A percentile compares a stretch with the other conserved stretches of the same genome.
phyloP scores from a whole-genome alignment of 306 rosid genomes.

The Citrullus mucosospermus region DNA sequence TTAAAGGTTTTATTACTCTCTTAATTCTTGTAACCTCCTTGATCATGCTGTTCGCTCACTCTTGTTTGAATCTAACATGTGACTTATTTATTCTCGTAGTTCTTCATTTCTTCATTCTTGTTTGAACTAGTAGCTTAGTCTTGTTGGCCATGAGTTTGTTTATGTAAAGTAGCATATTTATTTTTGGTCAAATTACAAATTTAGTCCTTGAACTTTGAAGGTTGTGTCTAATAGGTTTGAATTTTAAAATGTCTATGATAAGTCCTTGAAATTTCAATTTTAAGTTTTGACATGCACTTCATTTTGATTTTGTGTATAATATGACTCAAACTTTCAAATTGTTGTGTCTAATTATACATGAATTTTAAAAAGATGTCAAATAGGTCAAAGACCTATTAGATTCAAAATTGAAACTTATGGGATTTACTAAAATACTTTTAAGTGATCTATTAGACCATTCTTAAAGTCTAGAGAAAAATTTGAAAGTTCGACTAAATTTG shows the following conservation, averaged over 20 bases:
- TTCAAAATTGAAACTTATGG: neutral
- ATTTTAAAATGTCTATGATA: neutral
- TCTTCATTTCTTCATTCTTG: neutral
- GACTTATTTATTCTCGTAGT: neutral
- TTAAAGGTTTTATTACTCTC: conserved; percentile 41
- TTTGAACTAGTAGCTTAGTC: neutral
- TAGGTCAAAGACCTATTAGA: neutral
- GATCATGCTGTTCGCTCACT: neutral
- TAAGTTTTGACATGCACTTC: neutral
- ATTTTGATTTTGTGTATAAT: neutral
- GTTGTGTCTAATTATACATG: neutral
- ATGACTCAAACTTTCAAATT: neutral
- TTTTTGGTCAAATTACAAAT: neutral
- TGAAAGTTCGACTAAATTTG: neutral
- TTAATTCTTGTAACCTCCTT: neutral
- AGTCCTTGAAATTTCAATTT: neutral
- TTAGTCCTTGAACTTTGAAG: neutral
- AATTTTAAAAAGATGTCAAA: neutral
- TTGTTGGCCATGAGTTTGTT: neutral
- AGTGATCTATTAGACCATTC: neutral
- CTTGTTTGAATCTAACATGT: neutral
- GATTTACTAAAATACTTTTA: neutral
- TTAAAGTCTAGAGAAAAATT: neutral
- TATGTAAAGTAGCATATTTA: neutral
- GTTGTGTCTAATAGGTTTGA: neutral